A percentile compares a stretch with the other conserved stretches of the same genome.
These are phyloP conservation scores for Gymnopilus junonius DNA, from an alignment of 768 basidiomycete species.

Conservation along the genomic window DNA sequence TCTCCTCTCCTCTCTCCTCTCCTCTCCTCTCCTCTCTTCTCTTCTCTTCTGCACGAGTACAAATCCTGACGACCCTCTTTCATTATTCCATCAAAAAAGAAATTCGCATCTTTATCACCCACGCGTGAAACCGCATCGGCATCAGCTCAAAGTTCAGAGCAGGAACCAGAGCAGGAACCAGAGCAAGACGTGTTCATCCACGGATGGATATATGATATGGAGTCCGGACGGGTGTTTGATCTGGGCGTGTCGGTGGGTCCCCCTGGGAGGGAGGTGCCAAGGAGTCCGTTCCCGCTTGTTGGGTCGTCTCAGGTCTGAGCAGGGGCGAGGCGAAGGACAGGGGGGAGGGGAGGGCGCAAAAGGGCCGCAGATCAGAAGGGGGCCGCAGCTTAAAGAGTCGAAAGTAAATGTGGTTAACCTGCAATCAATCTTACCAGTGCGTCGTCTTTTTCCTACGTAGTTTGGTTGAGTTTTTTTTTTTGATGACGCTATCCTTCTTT, in stretches of 20 bases:
- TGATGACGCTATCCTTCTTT: too few relatives aligned
- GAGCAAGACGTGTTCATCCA: slow-evolving; percentile 43
- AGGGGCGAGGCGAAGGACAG: not conserved
- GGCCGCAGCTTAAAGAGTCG: too few relatives aligned
- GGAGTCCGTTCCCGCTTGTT: slow-evolving; percentile 28
- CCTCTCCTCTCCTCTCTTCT: not conserved
- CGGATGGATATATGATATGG: slow-evolving; percentile 65
- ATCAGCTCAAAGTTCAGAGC: too few relatives aligned
- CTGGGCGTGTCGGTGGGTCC: slow-evolving; percentile 46
- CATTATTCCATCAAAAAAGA: not conserved
- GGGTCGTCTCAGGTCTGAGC: too few relatives aligned
- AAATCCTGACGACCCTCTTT: not conserved
- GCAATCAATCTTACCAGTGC: too few relatives aligned
- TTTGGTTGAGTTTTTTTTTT: too few relatives aligned
- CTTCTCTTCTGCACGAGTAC: not conserved
- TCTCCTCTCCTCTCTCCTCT: not conserved
- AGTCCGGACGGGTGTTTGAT: slow-evolving; percentile 52
- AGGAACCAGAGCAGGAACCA: not conserved
- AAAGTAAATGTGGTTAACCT: too few relatives aligned
- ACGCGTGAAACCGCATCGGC: too few relatives aligned
- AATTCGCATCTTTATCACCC: too few relatives aligned
- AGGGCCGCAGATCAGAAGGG: not conserved
- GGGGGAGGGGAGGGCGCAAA: not conserved
- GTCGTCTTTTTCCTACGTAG: too few relatives aligned
- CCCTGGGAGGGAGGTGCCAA: slow-evolving; percentile 35